Evolutionary conservation across 2,329 filamentous ascomycete species (phyloP).

Genomic region (Arachnopeziza araneosa): DNA sequence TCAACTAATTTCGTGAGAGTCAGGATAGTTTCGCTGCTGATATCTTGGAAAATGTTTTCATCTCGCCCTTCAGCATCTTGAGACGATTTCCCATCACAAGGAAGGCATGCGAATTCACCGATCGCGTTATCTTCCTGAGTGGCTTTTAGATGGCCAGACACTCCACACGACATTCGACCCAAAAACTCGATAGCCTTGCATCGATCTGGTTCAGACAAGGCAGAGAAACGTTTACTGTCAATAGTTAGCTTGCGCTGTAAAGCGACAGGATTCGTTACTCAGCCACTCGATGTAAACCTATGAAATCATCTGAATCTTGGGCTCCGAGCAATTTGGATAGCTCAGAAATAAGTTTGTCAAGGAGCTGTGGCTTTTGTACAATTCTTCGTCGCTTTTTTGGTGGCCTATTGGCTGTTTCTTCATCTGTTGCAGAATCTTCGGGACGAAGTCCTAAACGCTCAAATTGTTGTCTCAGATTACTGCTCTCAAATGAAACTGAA

Average conservation of each 20-base stretch:
- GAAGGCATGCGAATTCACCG: conserved; percentile 21
- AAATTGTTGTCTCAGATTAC: conserved; percentile 22
- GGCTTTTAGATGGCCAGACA: conserved; percentile 39
- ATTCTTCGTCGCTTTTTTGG: conserved; percentile 29
- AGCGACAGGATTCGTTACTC: conserved; percentile 36
- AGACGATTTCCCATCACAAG: conserved; percentile 24
- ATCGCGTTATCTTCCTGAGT: conserved; percentile 26
- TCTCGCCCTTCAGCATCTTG: conserved; percentile 15
- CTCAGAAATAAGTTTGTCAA: conserved; percentile 31
- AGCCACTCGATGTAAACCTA: conserved; percentile 38
- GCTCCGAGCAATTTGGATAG: conserved; percentile 33
- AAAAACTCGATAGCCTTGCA: conserved; percentile 49
- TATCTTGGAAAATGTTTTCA: conserved; percentile 12
- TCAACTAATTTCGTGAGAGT: conserved; percentile 42
- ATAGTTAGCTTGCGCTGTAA: conserved; percentile 7
- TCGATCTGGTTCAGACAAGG: conserved; percentile 43
- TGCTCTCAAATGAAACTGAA: conserved; percentile 18
- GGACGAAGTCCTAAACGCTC: conserved; percentile 14
- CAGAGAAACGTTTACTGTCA: conserved; percentile 38
- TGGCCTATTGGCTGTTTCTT: conserved; percentile 4
- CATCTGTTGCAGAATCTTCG: neutral
- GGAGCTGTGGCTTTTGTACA: conserved; percentile 26
- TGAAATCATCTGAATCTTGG: conserved; percentile 31
- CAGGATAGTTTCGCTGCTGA: conserved; percentile 36
- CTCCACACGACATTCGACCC: conserved; percentile 51